Evolutionary conservation across 768 basidiomycete species (phyloP), one percentile per base, ranked within the genome.

Genomic region (Pluteus cervinus): DNA sequence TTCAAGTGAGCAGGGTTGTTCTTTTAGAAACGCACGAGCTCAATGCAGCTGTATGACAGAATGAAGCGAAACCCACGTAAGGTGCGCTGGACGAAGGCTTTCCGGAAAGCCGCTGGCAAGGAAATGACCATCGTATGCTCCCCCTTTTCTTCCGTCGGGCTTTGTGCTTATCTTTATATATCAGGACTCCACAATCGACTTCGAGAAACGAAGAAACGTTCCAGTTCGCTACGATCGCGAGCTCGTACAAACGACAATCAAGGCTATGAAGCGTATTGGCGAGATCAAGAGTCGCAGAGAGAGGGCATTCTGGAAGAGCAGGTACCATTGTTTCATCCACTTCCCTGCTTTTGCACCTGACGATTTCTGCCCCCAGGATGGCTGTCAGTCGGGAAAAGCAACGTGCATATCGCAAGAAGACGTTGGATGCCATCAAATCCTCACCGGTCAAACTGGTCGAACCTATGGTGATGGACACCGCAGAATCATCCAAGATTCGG

Each of bases 21-120:
- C 5, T 34, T 16, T 32, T 8, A 12, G 14, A 6, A 16, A 22
- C 41, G 33, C 18, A 34, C 22, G 36, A 11, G n/a, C 40, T 41
- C 3, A 36, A 44, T 32, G 41, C 28, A 23, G 17, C 37, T 37
- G 14, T 38, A 21, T 39, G 33, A 29, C 25, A 93, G 91, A 63
- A 97, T 98, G 96, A 98, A 98, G 70, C 86, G 96, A 25, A 99
- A 98, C 65, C 96, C 96, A 30, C 82, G 96, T 43, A 99, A 99
- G 64, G 93, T 99, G 24, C 73, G 89, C 50, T 99, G 96, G 96
- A 99, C 96, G 30, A 99, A 99, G 62, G 96, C 96, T 15, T 99
- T 99, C 75, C 78, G 96, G 47, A 94, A 91, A 62, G 92, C 96
- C 14, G 88, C 93, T 35, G 96, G 96, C 36, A 99, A 98, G 67